These are phyloP conservation scores for Zasmidium angulare DNA, from an alignment of 2,329 filamentous ascomycete genomes.

Conservation along the genomic window DNA sequence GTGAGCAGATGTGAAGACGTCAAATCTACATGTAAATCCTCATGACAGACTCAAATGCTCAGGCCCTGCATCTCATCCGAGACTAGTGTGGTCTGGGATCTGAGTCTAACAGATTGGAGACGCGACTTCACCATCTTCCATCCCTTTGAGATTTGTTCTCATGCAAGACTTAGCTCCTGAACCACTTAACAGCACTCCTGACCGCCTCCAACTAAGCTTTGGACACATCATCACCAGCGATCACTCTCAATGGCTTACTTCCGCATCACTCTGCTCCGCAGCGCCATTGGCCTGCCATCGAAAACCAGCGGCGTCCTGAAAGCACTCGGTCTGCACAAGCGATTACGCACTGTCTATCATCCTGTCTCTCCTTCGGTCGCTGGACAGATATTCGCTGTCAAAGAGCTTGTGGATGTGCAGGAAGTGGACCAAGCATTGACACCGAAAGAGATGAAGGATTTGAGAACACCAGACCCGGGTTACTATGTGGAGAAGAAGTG, in stretches of 20 bases:
- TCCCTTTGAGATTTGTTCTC: background rate
- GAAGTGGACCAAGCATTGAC: constrained; percentile 70
- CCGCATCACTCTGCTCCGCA: constrained; percentile 86
- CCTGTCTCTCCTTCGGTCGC: constrained; percentile 77
- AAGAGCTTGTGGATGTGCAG: constrained; percentile 81
- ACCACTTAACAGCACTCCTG: background rate
- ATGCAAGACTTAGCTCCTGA: background rate
- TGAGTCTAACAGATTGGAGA: too few species aligned
- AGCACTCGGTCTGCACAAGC: constrained; percentile 80
- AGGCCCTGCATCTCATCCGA: too few species aligned
- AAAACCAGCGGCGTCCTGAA: constrained; percentile 78
- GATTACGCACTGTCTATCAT: constrained; percentile 86
- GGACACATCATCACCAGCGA: background rate
- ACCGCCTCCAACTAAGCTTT: background rate
- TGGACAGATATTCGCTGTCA: constrained; percentile 90
- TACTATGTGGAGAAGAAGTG: constrained; percentile 71
- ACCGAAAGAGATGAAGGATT: constrained; percentile 66
- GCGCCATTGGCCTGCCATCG: constrained; percentile 78
- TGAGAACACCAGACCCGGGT: constrained; percentile 72
- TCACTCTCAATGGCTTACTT: constrained; percentile 59
- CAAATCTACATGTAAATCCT: too few species aligned
- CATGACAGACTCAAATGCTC: too few species aligned
- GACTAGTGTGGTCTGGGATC: too few species aligned
- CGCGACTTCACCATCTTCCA: background rate
- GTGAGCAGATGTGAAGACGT: too few species aligned